A percentile compares a stretch with the other conserved stretches of the same genome.
Conservation (phyloP, 345 rosid species). For the Abelmoschus esculentus region DNA sequence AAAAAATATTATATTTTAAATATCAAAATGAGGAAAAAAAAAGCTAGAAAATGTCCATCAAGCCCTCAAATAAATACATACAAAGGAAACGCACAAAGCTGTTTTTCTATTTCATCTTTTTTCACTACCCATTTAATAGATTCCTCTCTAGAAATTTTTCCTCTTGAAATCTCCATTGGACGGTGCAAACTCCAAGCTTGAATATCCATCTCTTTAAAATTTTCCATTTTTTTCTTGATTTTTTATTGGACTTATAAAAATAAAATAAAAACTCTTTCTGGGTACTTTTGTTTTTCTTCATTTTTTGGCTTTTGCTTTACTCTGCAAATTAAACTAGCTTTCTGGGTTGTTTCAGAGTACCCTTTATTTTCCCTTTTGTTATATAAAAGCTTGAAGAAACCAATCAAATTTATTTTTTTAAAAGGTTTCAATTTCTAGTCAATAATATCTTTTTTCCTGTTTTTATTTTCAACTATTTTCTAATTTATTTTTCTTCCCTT, state of each 20-base stretch:
- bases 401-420: conserved; percentile 7
- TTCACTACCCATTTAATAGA: conserved; percentile 42
- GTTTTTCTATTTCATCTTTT: conserved; percentile 23
- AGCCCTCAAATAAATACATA: background rate
- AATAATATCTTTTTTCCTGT: too few relatives aligned
- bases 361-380: conserved; percentile 20
- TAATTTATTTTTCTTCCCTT: conserved; percentile 13
- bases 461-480: conserved; percentile 5
- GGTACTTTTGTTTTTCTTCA: conserved; percentile 17
- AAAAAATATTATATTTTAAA: too few relatives aligned
- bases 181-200: conserved; percentile 35
- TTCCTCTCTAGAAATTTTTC: conserved; percentile 31
- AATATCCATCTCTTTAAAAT: conserved; percentile 22
- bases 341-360: conserved; percentile 35
- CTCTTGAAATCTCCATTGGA: conserved; percentile 35
- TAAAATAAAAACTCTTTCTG: conserved; percentile 21
- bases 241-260: conserved; percentile 10
- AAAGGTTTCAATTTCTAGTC: conserved; percentile 10
- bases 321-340: conserved; percentile 27
- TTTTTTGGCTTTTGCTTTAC: conserved; percentile 24
- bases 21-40: too few relatives aligned
- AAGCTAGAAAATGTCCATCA: too few relatives aligned
- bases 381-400: conserved; percentile 22
- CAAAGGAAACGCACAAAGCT: conserved; percentile 9
- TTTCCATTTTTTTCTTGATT: conserved; percentile 18